Evolutionary conservation across 2,329 filamentous ascomycete genomes (phyloP).

Genomic region (Teratosphaeria pseudoeucalypti): DNA sequence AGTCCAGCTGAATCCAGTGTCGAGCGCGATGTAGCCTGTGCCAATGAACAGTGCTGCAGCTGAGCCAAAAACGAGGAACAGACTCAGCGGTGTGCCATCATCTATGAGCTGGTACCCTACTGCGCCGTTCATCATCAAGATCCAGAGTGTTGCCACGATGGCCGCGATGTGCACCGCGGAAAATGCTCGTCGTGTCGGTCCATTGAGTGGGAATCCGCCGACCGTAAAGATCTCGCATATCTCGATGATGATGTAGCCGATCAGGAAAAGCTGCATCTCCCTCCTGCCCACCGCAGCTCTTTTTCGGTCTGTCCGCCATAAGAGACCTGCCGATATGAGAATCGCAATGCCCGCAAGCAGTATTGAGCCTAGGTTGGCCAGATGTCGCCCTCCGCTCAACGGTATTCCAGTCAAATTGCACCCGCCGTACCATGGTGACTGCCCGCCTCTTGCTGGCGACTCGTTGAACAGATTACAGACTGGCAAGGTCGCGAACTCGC

Average conservation of each 20-base stretch:
- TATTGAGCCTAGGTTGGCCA: conserved; percentile 91
- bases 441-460: conserved; percentile 48
- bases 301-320: conserved; percentile 78
- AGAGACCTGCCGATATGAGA: conserved; percentile 51
- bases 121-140: conserved; percentile 80
- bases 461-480: conserved; percentile 55
- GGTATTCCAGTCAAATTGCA: conserved; percentile 69
- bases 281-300: conserved; percentile 87
- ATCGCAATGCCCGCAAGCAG: conserved; percentile 72
- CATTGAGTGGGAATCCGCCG: conserved; percentile 70
- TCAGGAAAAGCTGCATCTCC: conserved; percentile 91
- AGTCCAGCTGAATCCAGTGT: conserved; percentile 83
- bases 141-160: conserved; percentile 80
- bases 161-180: conserved; percentile 82
- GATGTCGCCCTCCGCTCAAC: conserved; percentile 50
- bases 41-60: conserved; percentile 68
- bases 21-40: conserved; percentile 89
- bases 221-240: conserved; percentile 97
- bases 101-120: conserved; percentile 91
- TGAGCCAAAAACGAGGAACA: conserved; percentile 64
- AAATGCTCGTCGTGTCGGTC: conserved; percentile 66
- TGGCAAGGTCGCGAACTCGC: conserved; percentile 23
- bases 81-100: conserved; percentile 76
- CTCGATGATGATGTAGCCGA: conserved; percentile 74
- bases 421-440: conserved; percentile 45